Evolutionary conservation across 1,284 basidiomycete species (phyloP).

Genomic region (Tilletiopsis washingtonensis): DNA sequence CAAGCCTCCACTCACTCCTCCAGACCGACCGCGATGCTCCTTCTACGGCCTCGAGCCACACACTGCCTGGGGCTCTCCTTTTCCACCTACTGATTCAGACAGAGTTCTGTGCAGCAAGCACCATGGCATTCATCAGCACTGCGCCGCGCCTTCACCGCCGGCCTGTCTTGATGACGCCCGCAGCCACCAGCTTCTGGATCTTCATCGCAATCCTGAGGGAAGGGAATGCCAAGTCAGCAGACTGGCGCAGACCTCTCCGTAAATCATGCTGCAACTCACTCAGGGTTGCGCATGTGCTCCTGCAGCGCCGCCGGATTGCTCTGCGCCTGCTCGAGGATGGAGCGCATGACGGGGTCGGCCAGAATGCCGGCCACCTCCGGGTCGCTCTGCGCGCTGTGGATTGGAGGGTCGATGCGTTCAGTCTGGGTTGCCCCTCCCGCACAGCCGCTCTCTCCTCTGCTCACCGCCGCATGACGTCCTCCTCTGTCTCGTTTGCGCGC

Average conservation of each 20-base stretch:
- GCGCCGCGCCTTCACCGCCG: conserved; percentile 1
- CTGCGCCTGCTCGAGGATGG: conserved; percentile 91
- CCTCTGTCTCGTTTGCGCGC: conserved; percentile 79
- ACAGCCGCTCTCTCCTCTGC: too few species aligned
- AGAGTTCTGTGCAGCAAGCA: too few species aligned
- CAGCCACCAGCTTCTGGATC: conserved; percentile 85
- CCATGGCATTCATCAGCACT: not conserved
- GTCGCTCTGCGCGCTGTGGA: conserved; percentile 94
- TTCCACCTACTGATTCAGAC: too few species aligned
- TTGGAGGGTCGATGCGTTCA: too few species aligned
- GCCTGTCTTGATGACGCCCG: conserved; percentile 66
- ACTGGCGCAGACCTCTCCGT: not conserved
- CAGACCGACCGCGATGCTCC: too few species aligned
- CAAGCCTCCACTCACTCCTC: too few species aligned
- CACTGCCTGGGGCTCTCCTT: not conserved
- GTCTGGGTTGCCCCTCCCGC: too few species aligned
- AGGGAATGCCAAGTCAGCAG: too few species aligned
- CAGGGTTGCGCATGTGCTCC: conserved; percentile 89
- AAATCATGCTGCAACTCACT: not conserved
- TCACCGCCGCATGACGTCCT: conserved; percentile 84
- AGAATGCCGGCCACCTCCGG: conserved; percentile 75
- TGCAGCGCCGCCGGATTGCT: conserved; percentile 69
- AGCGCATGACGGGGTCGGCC: conserved; percentile 52
- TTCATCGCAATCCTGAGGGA: conserved; percentile 67
- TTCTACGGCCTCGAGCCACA: not conserved